phyloP scores from a whole-genome alignment of 257 asterid genomes.

The Striga asiatica region DNA sequence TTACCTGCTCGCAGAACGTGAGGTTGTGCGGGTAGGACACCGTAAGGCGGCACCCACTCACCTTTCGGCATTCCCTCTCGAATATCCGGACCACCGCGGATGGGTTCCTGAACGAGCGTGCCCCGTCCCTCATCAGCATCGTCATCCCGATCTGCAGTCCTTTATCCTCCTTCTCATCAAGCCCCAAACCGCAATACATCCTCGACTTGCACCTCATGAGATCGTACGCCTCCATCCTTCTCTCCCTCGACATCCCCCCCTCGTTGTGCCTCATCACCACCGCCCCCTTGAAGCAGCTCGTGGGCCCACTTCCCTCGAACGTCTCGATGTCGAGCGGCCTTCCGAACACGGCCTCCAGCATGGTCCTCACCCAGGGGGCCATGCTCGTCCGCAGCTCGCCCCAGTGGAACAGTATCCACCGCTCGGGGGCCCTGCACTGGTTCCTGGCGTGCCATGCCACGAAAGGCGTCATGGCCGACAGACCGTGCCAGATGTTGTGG shows the following conservation, averaged over 20 bases:
- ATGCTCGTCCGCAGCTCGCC: conserved; percentile 50
- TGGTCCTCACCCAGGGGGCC: conserved; percentile 49
- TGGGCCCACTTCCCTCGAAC: conserved; percentile 10
- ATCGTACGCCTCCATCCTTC: conserved; percentile 46
- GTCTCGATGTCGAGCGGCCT: conserved; percentile 24
- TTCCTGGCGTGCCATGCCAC: conserved; percentile 52
- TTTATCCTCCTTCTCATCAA: conserved; percentile 5
- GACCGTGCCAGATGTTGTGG: conserved; percentile 68
- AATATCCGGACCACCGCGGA: conserved; percentile 39
- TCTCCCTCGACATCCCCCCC: conserved; percentile 56
- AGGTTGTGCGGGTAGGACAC: conserved; percentile 54
- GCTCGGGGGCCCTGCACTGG: conserved; percentile 29
- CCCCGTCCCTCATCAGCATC: conserved; percentile 49
- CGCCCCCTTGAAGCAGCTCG: conserved; percentile 48
- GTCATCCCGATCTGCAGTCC: conserved; percentile 43
- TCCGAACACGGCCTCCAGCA: conserved; percentile 42
- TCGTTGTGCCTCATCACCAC: conserved; percentile 71
- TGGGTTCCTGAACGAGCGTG: conserved; percentile 51
- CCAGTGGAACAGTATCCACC: conserved; percentile 65
- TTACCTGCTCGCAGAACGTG: conserved; percentile 60
- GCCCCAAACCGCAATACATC: conserved; percentile 32
- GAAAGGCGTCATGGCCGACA: conserved; percentile 54
- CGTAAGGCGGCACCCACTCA: conserved; percentile 42
- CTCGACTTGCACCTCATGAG: conserved; percentile 54
- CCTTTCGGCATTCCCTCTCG: conserved; percentile 36